phyloP scores from a whole-genome alignment of 768 basidiomycete species.

The Amanita thiersii region DNA sequence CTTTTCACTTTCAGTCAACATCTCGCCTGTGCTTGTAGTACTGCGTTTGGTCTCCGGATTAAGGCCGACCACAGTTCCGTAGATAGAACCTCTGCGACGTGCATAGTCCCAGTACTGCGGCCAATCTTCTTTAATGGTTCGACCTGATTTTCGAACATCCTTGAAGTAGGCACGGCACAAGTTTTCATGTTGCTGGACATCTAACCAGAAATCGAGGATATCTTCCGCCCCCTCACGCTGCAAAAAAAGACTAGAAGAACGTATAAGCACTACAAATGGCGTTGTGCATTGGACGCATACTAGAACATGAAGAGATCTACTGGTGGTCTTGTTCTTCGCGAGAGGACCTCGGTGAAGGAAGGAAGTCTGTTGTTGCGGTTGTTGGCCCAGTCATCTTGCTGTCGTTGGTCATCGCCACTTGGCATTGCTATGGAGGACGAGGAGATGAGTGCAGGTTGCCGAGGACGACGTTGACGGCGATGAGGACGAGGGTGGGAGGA shows the following conservation, averaged over 20 bases:
- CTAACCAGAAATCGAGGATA: slow-evolving; percentile 96
- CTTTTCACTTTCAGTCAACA: slow-evolving; percentile 65
- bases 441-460: slow-evolving; percentile 4
- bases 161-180: slow-evolving; percentile 99
- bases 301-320: slow-evolving; percentile 99
- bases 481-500: slow-evolving; percentile 18
- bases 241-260: slow-evolving; percentile 67
- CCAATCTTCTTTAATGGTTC: slow-evolving; percentile 94
- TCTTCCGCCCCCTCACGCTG: slow-evolving; percentile 96
- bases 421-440: slow-evolving; percentile 1
- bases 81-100: slow-evolving; percentile 84
- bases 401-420: slow-evolving; percentile 45
- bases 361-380: slow-evolving; percentile 72
- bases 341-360: slow-evolving; percentile 88
- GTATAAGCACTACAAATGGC: neutral
- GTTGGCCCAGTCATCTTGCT: slow-evolving; percentile 68
- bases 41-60: slow-evolving; percentile 69
- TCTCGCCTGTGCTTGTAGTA: slow-evolving; percentile 72
- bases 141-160: slow-evolving; percentile 92
- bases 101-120: slow-evolving; percentile 98
- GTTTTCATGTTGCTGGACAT: slow-evolving; percentile 99
- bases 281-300: slow-evolving; percentile 40
- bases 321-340: slow-evolving; percentile 84
- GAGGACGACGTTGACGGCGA: slow-evolving; percentile 19
- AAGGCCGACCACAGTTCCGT: slow-evolving; percentile 81